A percentile compares a stretch with the other conserved stretches of the same genome.
Conservation (phyloP, 768 basidiomycete genomes). For the Butyriboletus loyo region DNA sequence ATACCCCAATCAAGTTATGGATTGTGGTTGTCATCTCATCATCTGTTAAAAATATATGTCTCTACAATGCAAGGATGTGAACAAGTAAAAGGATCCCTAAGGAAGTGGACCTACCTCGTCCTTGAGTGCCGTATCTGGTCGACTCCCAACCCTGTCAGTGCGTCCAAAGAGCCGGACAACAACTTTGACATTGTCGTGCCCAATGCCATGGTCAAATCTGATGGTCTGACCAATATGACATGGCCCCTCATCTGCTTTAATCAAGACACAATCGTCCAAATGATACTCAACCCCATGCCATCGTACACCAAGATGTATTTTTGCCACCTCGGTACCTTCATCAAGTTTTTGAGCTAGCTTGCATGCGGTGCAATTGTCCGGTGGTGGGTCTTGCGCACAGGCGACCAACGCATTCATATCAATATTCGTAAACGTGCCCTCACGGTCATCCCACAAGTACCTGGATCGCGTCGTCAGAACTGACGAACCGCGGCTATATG, state of each 20-base stretch:
- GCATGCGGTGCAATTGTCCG: conserved; percentile 57
- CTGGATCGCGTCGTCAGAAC: conserved; percentile 31
- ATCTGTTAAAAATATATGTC: conserved; percentile 60
- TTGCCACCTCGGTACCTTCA: conserved; percentile 27
- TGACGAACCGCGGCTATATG: neutral
- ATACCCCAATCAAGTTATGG: conserved; percentile 45
- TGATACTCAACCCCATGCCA: conserved; percentile 55
- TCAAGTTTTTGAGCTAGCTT: conserved; percentile 31
- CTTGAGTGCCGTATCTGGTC: conserved; percentile 40
- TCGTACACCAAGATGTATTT: conserved; percentile 41
- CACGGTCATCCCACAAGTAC: conserved; percentile 45
- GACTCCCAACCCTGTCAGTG: conserved; percentile 34
- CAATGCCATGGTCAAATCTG: conserved; percentile 25
- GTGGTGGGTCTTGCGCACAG: conserved; percentile 25
- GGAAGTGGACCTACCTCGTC: conserved; percentile 49
- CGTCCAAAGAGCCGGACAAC: conserved; percentile 49
- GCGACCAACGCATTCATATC: conserved; percentile 23
- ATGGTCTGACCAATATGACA: conserved; percentile 56
- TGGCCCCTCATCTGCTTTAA: conserved; percentile 45
- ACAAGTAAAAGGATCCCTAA: neutral
- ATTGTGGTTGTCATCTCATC: conserved; percentile 33
- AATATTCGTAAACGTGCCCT: conserved; percentile 47
- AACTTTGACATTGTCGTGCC: conserved; percentile 23
- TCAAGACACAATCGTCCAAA: conserved; percentile 56
- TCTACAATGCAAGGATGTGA: conserved; percentile 34